These are phyloP conservation scores for Trichoderma semiorbis DNA, from an alignment of 2,329 filamentous ascomycete species.

Conservation along the genomic window DNA sequence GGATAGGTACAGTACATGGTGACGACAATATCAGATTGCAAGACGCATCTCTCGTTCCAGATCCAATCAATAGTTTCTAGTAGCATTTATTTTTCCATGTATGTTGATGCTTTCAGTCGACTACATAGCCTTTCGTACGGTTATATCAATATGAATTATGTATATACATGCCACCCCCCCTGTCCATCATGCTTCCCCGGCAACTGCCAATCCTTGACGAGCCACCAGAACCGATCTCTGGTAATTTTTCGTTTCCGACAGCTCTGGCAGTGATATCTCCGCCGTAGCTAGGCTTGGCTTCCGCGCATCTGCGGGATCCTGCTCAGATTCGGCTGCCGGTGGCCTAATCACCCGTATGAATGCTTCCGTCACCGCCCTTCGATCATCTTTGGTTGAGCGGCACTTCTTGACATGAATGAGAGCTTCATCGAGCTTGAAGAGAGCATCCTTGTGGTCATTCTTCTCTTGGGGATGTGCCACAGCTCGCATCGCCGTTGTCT, in stretches of 20 bases:
- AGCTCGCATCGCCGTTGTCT: constrained; percentile 30
- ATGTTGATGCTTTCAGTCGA: not conserved
- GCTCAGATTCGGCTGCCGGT: not conserved
- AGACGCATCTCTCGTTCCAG: not conserved
- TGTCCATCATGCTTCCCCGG: not conserved
- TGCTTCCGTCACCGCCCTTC: constrained; percentile 23
- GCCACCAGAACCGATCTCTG: not conserved
- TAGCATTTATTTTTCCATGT: not conserved
- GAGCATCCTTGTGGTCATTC: constrained; percentile 25
- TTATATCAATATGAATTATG: not conserved
- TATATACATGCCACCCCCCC: not conserved
- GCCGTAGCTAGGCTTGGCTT: not conserved
- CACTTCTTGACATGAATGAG: constrained; percentile 27
- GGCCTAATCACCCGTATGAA: constrained; percentile 21
- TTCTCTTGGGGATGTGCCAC: constrained; percentile 16
- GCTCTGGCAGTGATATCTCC: not conserved
- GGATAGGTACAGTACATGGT: not conserved
- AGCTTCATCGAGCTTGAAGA: constrained; percentile 25
- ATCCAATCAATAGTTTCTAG: not conserved
- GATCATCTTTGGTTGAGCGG: constrained; percentile 20
- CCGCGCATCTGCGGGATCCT: not conserved
- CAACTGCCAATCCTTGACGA: constrained; percentile 10
- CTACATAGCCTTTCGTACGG: not conserved
- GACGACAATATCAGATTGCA: not conserved
- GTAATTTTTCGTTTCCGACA: not conserved